A percentile compares a stretch with the other conserved stretches of the same genome.
Evolutionary conservation across 108 stramenopile species (phyloP).

Genomic region (Cyclotella choctawhatcheeana): DNA sequence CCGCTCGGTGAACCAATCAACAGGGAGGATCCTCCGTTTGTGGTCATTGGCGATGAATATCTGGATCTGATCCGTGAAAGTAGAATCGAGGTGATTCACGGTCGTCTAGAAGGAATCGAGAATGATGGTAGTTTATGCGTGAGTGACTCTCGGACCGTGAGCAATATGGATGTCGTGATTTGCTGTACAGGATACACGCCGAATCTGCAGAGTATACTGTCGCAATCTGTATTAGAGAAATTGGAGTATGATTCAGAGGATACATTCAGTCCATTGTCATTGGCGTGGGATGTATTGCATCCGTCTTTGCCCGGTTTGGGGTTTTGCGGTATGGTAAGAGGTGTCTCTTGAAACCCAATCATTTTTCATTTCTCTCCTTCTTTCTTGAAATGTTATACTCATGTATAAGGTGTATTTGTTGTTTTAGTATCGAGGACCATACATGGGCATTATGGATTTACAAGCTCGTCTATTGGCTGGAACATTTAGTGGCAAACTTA

Average conservation of each 20-base stretch:
- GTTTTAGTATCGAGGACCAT: slow-evolving; percentile 64
- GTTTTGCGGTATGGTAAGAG: slow-evolving; percentile 59
- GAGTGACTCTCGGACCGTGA: slow-evolving; percentile 1
- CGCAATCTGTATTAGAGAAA: slow-evolving; percentile 45
- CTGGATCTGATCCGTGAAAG: slow-evolving; percentile 61
- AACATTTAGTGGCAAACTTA: slow-evolving; percentile 44
- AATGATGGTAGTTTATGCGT: slow-evolving; percentile 39
- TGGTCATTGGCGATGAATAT: slow-evolving; percentile 68
- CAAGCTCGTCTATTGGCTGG: slow-evolving; percentile 64
- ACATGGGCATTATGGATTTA: slow-evolving; percentile 72
- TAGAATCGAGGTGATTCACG: slow-evolving; percentile 56
- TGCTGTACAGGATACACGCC: slow-evolving; percentile 64
- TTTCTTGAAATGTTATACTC: neutral
- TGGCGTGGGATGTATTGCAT: slow-evolving; percentile 63
- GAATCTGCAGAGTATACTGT: slow-evolving; percentile 45
- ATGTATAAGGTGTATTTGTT: neutral
- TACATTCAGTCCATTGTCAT: slow-evolving; percentile 54
- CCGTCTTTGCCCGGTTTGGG: slow-evolving; percentile 62
- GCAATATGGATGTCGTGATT: slow-evolving; percentile 56
- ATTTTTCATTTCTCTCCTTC: neutral
- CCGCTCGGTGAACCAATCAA: slow-evolving; percentile 59
- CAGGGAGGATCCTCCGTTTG: slow-evolving; percentile 55
- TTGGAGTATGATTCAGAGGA: slow-evolving; percentile 60
- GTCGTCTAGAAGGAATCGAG: slow-evolving; percentile 49
- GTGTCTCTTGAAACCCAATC: neutral